Evolutionary conservation across 495 filamentous ascomycete genomes (phyloP).

Genomic region (Aspergillus baeticus): DNA sequence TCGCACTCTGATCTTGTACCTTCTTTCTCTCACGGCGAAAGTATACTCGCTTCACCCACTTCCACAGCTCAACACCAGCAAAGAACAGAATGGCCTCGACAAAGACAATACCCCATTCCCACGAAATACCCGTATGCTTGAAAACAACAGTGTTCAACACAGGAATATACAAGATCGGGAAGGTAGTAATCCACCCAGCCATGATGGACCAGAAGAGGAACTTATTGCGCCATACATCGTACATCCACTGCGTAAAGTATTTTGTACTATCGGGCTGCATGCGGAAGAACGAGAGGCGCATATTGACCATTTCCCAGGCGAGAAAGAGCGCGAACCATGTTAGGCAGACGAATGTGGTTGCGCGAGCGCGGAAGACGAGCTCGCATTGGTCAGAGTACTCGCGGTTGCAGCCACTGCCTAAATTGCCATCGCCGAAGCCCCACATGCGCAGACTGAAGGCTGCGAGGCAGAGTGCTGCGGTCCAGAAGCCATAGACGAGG

Average conservation of each 20-base stretch:
- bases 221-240: conserved; percentile 63
- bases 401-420: conserved; percentile 63
- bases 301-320: conserved; percentile 67
- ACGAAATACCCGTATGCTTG: conserved; percentile 61
- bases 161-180: conserved; percentile 66
- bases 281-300: conserved; percentile 60
- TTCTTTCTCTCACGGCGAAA: conserved; percentile 24
- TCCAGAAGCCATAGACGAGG: conserved; percentile 67
- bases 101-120: conserved; percentile 64
- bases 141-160: conserved; percentile 63
- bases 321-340: conserved; percentile 76
- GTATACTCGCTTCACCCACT: conserved; percentile 54
- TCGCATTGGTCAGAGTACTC: conserved; percentile 53
- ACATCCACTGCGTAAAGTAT: conserved; percentile 49
- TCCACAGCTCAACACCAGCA: conserved; percentile 62
- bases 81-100: conserved; percentile 56
- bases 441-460: conserved; percentile 66
- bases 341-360: conserved; percentile 67
- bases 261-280: conserved; percentile 52
- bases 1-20: background rate
- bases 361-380: conserved; percentile 67
- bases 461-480: conserved; percentile 62
- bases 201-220: conserved; percentile 67
- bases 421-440: conserved; percentile 62
- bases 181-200: conserved; percentile 62